phyloP scores from a whole-genome alignment of 805 yeast species.

The Candida coleopterorum region DNA sequence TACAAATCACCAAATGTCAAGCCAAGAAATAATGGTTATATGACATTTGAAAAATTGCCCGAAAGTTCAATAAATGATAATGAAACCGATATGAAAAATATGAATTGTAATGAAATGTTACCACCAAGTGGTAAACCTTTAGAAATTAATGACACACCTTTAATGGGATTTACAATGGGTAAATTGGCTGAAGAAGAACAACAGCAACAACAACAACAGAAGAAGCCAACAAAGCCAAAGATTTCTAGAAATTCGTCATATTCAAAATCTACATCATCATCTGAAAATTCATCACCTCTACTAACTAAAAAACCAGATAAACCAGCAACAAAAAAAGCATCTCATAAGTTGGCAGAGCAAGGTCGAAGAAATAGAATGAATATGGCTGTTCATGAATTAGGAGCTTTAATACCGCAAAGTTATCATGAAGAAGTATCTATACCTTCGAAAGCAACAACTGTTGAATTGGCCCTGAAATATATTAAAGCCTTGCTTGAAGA shows the following conservation, averaged over 20 bases:
- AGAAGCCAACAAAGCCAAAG: not conserved
- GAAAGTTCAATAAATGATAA: conserved; percentile 16
- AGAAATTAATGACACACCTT: conserved; percentile 22
- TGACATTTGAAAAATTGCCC: conserved; percentile 24
- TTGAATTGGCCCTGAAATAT: conserved; percentile 77
- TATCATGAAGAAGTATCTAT: conserved; percentile 54
- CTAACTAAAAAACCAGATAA: conserved; percentile 15
- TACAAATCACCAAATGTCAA: conserved; percentile 31
- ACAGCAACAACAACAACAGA: conserved; percentile 8
- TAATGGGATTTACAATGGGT: conserved; percentile 46
- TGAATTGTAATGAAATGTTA: conserved; percentile 18
- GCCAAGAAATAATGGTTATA: conserved; percentile 15
- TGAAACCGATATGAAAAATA: not conserved
- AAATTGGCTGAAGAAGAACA: conserved; percentile 32
- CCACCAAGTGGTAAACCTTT: conserved; percentile 30
- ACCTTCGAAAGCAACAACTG: conserved; percentile 92
- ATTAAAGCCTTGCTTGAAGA: conserved; percentile 40
- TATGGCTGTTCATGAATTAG: conserved; percentile 73
- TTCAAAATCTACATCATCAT: conserved; percentile 11
- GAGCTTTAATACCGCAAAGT: conserved; percentile 58
- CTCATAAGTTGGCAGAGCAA: conserved; percentile 92
- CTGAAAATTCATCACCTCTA: conserved; percentile 19
- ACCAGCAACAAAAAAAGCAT: conserved; percentile 51
- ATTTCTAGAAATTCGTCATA: not conserved
- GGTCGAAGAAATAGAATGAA: conserved; percentile 94